Evolutionary conservation across 2,329 filamentous ascomycete species (phyloP).

Genomic region (Colletotrichum abscissum): DNA sequence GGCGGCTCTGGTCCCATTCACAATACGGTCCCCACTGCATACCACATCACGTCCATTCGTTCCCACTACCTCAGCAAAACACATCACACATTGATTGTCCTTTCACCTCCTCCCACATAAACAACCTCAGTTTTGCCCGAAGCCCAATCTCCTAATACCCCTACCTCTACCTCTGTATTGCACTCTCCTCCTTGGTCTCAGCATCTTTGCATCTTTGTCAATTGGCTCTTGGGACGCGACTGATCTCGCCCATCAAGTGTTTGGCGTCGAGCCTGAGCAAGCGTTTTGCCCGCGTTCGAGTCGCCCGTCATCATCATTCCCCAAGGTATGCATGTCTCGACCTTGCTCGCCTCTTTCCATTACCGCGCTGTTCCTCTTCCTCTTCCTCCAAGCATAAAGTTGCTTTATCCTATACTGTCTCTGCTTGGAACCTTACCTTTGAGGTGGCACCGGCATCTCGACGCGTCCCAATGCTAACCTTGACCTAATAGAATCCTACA

Average conservation of each 20-base stretch:
- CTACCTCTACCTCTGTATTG: slow-evolving; percentile 9
- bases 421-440: background rate
- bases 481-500: slow-evolving; percentile 17
- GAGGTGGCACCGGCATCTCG: background rate
- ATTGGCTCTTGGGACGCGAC: slow-evolving; percentile 29
- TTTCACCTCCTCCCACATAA: slow-evolving; percentile 22
- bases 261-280: slow-evolving; percentile 29
- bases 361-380: background rate
- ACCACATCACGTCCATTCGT: slow-evolving; percentile 35
- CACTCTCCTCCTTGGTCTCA: background rate
- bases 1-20: slow-evolving; percentile 2
- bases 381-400: background rate
- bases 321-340: slow-evolving; percentile 30
- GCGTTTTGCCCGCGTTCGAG: slow-evolving; percentile 27
- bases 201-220: background rate
- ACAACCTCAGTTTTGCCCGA: slow-evolving; percentile 21
- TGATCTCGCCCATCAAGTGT: slow-evolving; percentile 18
- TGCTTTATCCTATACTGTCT: background rate
- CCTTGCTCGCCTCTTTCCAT: background rate
- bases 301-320: slow-evolving; percentile 33
- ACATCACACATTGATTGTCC: slow-evolving; percentile 25
- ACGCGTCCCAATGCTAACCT: slow-evolving; percentile 33
- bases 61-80: slow-evolving; percentile 36
- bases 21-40: slow-evolving; percentile 31
- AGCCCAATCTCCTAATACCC: background rate